A percentile compares a stretch with the other conserved stretches of the same genome.
Evolutionary conservation across 1,284 basidiomycete species (phyloP).

Genomic region (Sanghuangporus sanghuang): DNA sequence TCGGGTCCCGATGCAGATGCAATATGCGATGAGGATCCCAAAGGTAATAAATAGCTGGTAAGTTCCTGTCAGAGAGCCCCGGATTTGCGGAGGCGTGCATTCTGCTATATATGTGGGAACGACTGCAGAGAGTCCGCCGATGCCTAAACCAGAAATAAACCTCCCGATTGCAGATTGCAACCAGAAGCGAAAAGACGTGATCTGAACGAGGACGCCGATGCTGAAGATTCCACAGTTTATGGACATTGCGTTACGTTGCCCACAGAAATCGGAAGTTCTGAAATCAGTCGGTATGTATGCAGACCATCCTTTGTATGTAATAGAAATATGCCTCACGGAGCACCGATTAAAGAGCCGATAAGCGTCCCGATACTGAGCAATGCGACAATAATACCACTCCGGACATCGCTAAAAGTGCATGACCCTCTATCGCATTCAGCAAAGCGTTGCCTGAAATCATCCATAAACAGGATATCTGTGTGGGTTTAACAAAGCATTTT

Average conservation of each 20-base stretch:
- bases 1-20: constrained; percentile 55
- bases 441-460: constrained; percentile 66
- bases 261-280: constrained; percentile 53
- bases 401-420: constrained; percentile 48
- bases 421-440: constrained; percentile 44
- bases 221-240: constrained; percentile 61
- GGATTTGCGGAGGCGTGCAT: constrained; percentile 71
- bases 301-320: neutral
- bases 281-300: neutral
- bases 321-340: constrained; percentile 38
- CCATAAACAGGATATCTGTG: constrained; percentile 65
- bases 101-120: constrained; percentile 82
- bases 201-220: constrained; percentile 66
- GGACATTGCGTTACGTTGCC: constrained; percentile 68
- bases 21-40: constrained; percentile 68
- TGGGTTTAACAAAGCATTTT: neutral
- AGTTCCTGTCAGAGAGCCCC: constrained; percentile 69
- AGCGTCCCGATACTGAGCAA: constrained; percentile 65
- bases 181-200: constrained; percentile 46
- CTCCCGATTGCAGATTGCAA: constrained; percentile 67
- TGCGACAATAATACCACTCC: constrained; percentile 63
- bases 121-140: constrained; percentile 69
- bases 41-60: constrained; percentile 76
- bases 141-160: constrained; percentile 60
- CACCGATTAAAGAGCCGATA: constrained; percentile 53